phyloP scores from a whole-genome alignment of 495 filamentous ascomycete species.

The Penicillium samsonianum region DNA sequence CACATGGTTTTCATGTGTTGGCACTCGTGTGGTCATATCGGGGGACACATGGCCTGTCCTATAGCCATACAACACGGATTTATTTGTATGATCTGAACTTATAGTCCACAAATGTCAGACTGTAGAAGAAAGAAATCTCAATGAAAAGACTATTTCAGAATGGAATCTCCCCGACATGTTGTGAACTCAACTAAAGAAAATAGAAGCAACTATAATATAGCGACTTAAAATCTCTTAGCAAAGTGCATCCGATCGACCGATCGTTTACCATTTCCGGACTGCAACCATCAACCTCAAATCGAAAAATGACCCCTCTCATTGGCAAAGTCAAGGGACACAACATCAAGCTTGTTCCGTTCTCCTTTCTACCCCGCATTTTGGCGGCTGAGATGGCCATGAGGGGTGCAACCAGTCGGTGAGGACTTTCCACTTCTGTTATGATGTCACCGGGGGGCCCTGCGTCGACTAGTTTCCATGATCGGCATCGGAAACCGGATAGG shows the following conservation, averaged over 20 bases:
- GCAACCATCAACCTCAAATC: background rate
- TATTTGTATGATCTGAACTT: background rate
- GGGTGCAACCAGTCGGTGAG: constrained; percentile 8
- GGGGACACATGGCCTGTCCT: background rate
- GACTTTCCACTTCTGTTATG: background rate
- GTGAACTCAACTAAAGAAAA: background rate
- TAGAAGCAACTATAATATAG: background rate
- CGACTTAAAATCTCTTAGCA: background rate
- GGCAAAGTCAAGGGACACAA: background rate
- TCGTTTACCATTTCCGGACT: background rate
- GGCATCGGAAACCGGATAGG: background rate
- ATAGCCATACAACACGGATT: background rate
- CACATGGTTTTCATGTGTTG: constrained; percentile 8
- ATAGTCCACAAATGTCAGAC: background rate
- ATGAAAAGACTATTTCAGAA: too few species aligned
- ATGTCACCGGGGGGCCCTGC: constrained; percentile 6
- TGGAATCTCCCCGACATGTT: too few species aligned
- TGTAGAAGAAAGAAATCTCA: too few species aligned
- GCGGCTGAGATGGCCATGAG: background rate
- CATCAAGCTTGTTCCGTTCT: background rate
- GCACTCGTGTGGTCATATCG: background rate
- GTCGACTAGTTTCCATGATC: background rate
- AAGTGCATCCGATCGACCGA: background rate
- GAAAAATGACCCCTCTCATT: background rate
- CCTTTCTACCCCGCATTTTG: background rate